Conservation (phyloP, 2,329 filamentous ascomycete species). For the Pyrenophora graminea region DNA sequence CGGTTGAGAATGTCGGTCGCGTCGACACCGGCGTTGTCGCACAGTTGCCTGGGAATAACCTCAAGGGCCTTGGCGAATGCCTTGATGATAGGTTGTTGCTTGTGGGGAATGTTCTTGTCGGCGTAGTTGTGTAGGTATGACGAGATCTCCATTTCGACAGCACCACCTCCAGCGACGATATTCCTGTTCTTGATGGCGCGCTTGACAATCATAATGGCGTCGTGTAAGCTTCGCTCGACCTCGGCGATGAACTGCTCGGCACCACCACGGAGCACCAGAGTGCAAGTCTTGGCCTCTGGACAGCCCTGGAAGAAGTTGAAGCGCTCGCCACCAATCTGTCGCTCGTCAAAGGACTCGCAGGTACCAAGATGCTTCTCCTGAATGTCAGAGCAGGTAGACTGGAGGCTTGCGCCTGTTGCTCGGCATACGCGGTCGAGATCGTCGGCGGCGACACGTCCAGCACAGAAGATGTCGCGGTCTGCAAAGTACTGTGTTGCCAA, state of each 20-base stretch:
- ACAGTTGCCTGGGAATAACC: slow-evolving; percentile 93
- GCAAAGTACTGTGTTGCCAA: slow-evolving; percentile 97
- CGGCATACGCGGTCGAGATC: slow-evolving; percentile 97
- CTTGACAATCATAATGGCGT: slow-evolving; percentile 99
- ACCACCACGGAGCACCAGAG: slow-evolving; percentile 88
- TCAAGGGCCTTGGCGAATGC: slow-evolving; percentile 96
- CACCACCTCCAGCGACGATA: slow-evolving; percentile 94
- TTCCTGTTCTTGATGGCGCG: slow-evolving; percentile 91
- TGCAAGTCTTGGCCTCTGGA: slow-evolving; percentile 94
- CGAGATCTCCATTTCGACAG: slow-evolving; percentile 94
- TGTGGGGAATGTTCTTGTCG: slow-evolving; percentile 88
- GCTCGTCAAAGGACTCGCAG: slow-evolving; percentile 89
- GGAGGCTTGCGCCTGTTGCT: slow-evolving; percentile 87
- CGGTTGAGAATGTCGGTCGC: slow-evolving; percentile 97
- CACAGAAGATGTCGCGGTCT: slow-evolving; percentile 97
- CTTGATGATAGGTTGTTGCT: slow-evolving; percentile 98
- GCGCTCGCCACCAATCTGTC: slow-evolving; percentile 94
- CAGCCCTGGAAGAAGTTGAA: slow-evolving; percentile 99
- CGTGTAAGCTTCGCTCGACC: slow-evolving; percentile 95
- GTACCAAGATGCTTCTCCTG: slow-evolving; percentile 84
- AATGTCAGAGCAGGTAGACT: slow-evolving; percentile 97
- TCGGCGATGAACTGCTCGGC: slow-evolving; percentile 99
- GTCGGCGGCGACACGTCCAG: slow-evolving; percentile 85
- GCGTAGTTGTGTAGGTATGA: slow-evolving; percentile 91
- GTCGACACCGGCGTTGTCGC: slow-evolving; percentile 98